Evolutionary conservation across 257 asterid genomes (phyloP), one percentile per base, ranked within the genome.

Genomic region (Penstemon newberryi): DNA sequence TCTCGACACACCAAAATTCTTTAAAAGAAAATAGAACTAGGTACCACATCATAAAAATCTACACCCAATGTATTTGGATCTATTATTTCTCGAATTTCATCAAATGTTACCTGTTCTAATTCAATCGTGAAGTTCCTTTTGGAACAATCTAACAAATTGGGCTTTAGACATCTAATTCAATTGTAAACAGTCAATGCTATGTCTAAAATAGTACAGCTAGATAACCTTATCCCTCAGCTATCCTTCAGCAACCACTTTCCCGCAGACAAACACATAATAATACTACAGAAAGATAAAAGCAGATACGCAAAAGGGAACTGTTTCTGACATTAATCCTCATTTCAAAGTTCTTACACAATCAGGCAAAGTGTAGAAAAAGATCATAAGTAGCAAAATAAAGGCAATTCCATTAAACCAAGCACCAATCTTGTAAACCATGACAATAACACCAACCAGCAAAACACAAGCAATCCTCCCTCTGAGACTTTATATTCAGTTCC

Each of bases 351-450:
- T 3, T 8, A 60, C 6, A 55, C 10, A 41, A 53, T 46, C 45
- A 54, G 19, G 36, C 7, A 36, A 57, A 36, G 40, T 49, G 52
- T 37, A 59, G 18, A 47, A 42, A 37, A 42, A 66, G 40, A 37
- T 36, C 66, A 58, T 33, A 15, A 47, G 0, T 1, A 57, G 4
- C 38, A 65, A 62, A 60, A 58, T 45, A 47, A 4, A 56, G 42
- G 51, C 61, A 60, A 49, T 60, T 4, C 40, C 19, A 60, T 2
- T 41, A 15, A 11, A 12, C 55, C 61, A 45, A 53, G 62, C 60
- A 18, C 53, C 53, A 67, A 53, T 67, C 66, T 42, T 44, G 70
- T 18, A 60, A 74, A 47, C 65, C 47, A 52, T 11, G 44, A 10
- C 9, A 56, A 13, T 5, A 49, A 49, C 25, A 60, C 9, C 53